Conservation (phyloP, 2,329 filamentous ascomycete genomes). For the Sordariomycetes sp. region DNA sequence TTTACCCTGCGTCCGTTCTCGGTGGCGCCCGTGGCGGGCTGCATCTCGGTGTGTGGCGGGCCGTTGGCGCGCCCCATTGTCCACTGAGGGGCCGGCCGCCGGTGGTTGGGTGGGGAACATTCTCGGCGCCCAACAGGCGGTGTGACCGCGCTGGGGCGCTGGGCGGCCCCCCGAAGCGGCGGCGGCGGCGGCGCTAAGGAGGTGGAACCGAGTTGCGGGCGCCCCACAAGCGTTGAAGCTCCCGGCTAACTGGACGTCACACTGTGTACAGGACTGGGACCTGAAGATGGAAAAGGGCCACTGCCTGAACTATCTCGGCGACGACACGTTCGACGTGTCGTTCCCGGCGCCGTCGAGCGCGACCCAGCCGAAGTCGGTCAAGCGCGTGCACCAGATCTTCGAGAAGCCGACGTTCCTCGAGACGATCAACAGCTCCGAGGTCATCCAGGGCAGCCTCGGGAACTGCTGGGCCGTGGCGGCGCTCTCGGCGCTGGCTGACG, state of each 20-base stretch:
- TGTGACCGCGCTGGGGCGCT: neutral
- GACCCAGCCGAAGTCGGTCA: constrained; percentile 60
- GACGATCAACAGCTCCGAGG: constrained; percentile 59
- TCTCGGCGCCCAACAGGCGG: neutral
- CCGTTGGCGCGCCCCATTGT: neutral
- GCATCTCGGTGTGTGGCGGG: neutral
- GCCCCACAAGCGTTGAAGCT: neutral
- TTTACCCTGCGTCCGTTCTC: neutral
- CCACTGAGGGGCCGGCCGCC: neutral
- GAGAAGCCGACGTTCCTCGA: constrained; percentile 60
- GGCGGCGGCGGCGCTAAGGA: neutral
- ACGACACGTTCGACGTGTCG: constrained; percentile 40
- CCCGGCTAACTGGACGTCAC: neutral
- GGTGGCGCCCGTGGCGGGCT: neutral
- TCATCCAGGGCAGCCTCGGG: constrained; percentile 68
- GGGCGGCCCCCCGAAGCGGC: neutral
- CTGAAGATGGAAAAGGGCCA: constrained; percentile 54
- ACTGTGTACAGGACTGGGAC: constrained; percentile 44
- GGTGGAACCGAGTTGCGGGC: neutral
- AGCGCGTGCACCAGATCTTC: constrained; percentile 64
- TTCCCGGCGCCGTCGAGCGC: constrained; percentile 34
- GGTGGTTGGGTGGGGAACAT: neutral
- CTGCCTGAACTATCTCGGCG: constrained; percentile 41
- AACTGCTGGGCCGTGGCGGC: constrained; percentile 79
- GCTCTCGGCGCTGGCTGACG: constrained; percentile 65